phyloP scores from a whole-genome alignment of 202 grass and related monocot genomes.

The Saccharum hybrid region DNA sequence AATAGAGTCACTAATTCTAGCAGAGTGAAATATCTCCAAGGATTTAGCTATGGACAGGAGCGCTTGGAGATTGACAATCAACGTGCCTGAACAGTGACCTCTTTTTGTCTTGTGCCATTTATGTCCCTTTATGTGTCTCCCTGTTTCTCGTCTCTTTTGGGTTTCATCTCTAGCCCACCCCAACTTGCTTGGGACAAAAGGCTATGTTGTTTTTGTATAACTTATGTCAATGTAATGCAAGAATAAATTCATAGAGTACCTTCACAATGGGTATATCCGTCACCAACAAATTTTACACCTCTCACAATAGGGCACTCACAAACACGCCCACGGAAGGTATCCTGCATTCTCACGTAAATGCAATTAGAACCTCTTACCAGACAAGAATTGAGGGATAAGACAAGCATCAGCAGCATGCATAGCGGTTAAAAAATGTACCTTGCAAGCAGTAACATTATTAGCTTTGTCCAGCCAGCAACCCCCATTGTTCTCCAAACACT shows the following conservation, averaged over 20 bases:
- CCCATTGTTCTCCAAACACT: constrained; percentile 92
- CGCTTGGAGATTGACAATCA: too few relatives aligned
- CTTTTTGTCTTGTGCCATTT: too few relatives aligned
- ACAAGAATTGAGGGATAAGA: constrained; percentile 8
- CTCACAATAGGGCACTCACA: constrained; percentile 82
- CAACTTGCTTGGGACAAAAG: too few relatives aligned
- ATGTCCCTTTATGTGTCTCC: too few relatives aligned
- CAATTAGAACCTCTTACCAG: constrained; percentile 37
- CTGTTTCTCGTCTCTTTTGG: too few relatives aligned
- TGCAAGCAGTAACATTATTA: constrained; percentile 85
- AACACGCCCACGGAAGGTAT: constrained; percentile 93
- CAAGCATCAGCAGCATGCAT: constrained; percentile 22
- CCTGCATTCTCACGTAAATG: constrained; percentile 52
- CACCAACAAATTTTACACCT: constrained; percentile 86
- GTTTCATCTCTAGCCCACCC: too few relatives aligned
- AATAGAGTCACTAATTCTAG: too few relatives aligned
- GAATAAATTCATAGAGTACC: constrained; percentile 57
- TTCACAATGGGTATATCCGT: constrained; percentile 91
- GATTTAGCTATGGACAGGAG: too few relatives aligned
- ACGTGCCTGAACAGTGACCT: too few relatives aligned
- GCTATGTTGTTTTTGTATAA: too few relatives aligned
- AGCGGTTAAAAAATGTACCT: constrained; percentile 51
- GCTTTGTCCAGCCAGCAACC: constrained; percentile 78
- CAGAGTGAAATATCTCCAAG: too few relatives aligned
- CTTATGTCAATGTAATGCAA: constrained; percentile 23